Conservation (phyloP, 768 basidiomycete species). For the Erythrobasidium yunnanense region DNA sequence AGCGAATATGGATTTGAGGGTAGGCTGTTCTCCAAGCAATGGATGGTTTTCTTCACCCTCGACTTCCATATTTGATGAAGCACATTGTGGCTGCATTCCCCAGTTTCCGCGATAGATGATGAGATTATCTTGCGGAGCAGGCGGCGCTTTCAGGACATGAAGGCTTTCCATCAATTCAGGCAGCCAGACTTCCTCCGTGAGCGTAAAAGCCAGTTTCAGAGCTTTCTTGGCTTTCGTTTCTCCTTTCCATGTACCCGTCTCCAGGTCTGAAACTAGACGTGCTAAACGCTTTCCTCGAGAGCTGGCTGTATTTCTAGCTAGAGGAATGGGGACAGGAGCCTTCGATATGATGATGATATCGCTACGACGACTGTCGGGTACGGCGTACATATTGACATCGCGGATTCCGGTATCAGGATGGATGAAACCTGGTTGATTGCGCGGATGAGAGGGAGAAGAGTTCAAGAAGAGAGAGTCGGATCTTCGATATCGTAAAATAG, state of each 20-base stretch:
- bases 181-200: conserved; percentile 33
- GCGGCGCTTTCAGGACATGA: conserved; percentile 10
- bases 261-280: not conserved
- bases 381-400: conserved; percentile 36
- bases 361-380: conserved; percentile 29
- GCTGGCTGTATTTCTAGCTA: not conserved
- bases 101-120: conserved; percentile 34
- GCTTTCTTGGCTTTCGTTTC: conserved; percentile 2
- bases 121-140: conserved; percentile 25
- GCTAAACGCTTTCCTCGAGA: conserved; percentile 12
- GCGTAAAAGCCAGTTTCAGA: conserved; percentile 21
- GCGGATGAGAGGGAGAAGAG: conserved; percentile 5
- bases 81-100: conserved; percentile 31
- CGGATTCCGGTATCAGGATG: conserved; percentile 30
- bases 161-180: conserved; percentile 35
- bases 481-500: conserved; percentile 36
- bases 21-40: conserved; percentile 1
- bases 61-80: not conserved
- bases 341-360: conserved; percentile 36
- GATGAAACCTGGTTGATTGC: conserved; percentile 27
- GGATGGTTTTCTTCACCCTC: not conserved
- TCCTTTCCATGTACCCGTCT: not conserved
- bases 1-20: not conserved
- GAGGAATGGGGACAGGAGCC: conserved; percentile 32
- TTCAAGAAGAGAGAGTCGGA: conserved; percentile 33